phyloP scores from a whole-genome alignment of 179 eudicot species.

The Pouteria campechiana region DNA sequence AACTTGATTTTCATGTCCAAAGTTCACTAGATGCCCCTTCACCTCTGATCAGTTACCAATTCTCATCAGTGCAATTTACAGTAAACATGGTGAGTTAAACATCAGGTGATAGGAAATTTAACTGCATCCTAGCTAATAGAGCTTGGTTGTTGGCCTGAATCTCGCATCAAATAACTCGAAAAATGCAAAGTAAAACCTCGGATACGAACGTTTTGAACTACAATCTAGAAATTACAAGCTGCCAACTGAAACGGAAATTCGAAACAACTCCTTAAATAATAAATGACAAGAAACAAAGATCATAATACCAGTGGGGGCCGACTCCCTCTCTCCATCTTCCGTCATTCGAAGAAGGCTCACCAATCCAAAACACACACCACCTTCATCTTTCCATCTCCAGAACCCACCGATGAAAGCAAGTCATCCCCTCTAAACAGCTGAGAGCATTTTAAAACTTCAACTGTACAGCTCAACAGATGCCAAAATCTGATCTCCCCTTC shows the following conservation, averaged over 20 bases:
- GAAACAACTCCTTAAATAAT: not conserved
- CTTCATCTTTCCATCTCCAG: slow-evolving; percentile 14
- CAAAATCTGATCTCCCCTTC: not conserved
- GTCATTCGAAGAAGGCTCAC: not conserved
- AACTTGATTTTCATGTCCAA: too few species aligned
- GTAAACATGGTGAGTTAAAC: too few species aligned
- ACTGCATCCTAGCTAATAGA: not conserved
- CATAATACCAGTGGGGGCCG: slow-evolving; percentile 77
- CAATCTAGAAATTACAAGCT: not conserved
- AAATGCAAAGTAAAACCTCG: not conserved
- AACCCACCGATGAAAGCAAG: slow-evolving; percentile 6
- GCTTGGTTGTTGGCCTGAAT: not conserved
- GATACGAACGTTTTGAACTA: not conserved
- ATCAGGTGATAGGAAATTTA: too few species aligned
- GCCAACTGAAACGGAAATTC: too few species aligned
- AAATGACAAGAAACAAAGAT: not conserved
- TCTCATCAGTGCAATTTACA: too few species aligned
- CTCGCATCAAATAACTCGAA: not conserved
- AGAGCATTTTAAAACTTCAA: not conserved
- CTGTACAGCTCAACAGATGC: not conserved
- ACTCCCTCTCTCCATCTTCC: slow-evolving; percentile 48
- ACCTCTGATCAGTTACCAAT: too few species aligned
- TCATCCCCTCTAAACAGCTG: slow-evolving; percentile 1
- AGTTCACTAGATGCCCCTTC: too few species aligned
- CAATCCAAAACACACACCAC: not conserved